Evolutionary conservation across 768 basidiomycete species (phyloP).

Genomic region (Pleurotus cornucopiae): DNA sequence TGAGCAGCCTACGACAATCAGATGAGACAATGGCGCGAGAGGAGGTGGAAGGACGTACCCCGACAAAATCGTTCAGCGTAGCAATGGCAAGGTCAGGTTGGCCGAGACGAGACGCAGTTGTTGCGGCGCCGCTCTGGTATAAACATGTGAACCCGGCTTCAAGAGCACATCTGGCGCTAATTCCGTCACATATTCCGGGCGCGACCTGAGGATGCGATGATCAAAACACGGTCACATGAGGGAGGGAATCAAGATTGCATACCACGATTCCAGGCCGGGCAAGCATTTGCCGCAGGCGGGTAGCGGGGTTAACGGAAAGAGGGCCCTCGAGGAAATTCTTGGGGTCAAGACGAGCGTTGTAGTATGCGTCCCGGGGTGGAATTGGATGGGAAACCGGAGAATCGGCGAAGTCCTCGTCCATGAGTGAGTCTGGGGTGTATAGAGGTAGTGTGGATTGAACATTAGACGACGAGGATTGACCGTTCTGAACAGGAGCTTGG

Average conservation of each 20-base stretch:
- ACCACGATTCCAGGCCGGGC: constrained; percentile 75
- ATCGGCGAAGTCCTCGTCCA: background rate
- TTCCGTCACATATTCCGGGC: constrained; percentile 76
- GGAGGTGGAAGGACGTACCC: constrained; percentile 26
- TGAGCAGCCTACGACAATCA: constrained; percentile 43
- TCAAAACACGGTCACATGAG: background rate
- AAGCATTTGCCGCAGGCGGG: constrained; percentile 66
- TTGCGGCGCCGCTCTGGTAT: constrained; percentile 77
- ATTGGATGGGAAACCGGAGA: background rate
- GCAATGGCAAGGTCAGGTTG: constrained; percentile 79
- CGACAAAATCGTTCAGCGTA: constrained; percentile 73
- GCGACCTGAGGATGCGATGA: constrained; percentile 42
- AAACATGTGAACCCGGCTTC: constrained; percentile 77
- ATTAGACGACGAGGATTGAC: constrained; percentile 1
- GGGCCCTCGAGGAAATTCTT: constrained; percentile 67
- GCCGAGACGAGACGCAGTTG: constrained; percentile 74
- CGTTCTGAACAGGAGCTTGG: background rate
- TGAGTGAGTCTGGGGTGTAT: background rate
- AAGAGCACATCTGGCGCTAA: constrained; percentile 74
- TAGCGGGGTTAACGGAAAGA: constrained; percentile 63
- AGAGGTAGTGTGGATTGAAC: background rate
- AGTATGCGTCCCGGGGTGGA: constrained; percentile 32
- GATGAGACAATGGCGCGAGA: background rate
- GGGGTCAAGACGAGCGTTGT: constrained; percentile 67
- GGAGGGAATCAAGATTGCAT: constrained; percentile 18